Evolutionary conservation across 106 monocot species (phyloP), one percentile per base, ranked within the genome.

Genomic region (Dactylorhiza incarnata): DNA sequence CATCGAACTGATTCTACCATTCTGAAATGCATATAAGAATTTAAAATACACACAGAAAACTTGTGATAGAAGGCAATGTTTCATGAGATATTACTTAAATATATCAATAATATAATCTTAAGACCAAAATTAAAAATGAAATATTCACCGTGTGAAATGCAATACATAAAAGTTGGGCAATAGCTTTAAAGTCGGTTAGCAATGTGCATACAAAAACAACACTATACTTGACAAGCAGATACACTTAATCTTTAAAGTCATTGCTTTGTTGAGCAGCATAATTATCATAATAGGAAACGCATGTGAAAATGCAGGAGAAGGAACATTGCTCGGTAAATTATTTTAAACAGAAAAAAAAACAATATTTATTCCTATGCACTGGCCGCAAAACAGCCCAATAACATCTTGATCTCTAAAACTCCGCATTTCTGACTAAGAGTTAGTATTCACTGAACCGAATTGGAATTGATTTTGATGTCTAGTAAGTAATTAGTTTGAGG

Each of bases 1-100:
- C 89, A 99, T 84, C 23, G 99, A 99, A 82, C 94, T 99, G 66
- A 99, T 99, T 77, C 99, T 91, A 8, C 99, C 91, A 85, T 91
- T 99, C 99, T 99, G 86, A 61, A 84, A 84, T 22, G 49, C 49
- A 72, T 7, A 5, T 45, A 72, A 74, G 15, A n/a, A 53, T 6
- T 3, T 74, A 72, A 46, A 11, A 72, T 72, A 72, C 19, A 22
- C 68, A 68, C n/a, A 65, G 19, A 61, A 61, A 22, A 65, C 9
- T 26, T 69, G 69, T 46, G 17, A 66, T 66, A 66, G 10, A 69
- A 69, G 13, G 45, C 17, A 17, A 0, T 17, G 45, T 45, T 69
- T 43, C 45, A 69, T 45, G 69, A 14, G 19, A 49, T 48, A 72
- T 23, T 72, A 49, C 23, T 48, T 20, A n/a, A 72, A 22, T 3